Percentiles rank a stretch among this genome's conserved stretches.
These are phyloP conservation scores for Boletus reticuloceps DNA, from an alignment of 768 basidiomycete genomes.

Conservation along the genomic window DNA sequence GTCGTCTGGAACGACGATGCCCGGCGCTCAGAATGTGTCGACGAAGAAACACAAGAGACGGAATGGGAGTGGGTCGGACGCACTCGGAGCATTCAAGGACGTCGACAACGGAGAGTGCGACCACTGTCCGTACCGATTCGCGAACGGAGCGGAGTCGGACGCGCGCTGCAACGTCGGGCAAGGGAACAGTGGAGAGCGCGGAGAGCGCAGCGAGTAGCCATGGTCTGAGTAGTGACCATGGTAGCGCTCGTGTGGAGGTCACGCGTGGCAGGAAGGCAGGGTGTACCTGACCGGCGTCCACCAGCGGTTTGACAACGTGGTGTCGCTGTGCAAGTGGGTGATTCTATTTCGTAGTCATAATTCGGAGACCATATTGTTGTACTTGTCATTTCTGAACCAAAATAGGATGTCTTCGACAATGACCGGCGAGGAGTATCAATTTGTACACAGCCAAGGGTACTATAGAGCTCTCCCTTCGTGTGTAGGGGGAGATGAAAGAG, in stretches of 20 bases:
- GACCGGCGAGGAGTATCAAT: no score
- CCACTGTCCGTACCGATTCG: background rate
- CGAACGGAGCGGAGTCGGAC: background rate
- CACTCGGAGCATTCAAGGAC: conserved; percentile 10
- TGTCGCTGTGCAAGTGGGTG: no score
- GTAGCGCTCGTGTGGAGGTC: background rate
- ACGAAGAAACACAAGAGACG: background rate
- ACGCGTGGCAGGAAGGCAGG: no score
- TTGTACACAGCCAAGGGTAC: no score
- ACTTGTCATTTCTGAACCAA: no score
- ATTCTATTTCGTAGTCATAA: no score
- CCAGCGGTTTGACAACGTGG: conserved; percentile 6
- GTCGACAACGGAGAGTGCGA: conserved; percentile 1
- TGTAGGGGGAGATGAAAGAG: no score
- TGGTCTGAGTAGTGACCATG: background rate
- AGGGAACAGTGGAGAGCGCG: background rate
- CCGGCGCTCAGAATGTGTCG: background rate
- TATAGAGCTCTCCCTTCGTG: no score
- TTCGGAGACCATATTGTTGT: no score
- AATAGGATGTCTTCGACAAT: no score
- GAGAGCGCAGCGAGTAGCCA: background rate
- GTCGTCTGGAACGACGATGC: background rate
- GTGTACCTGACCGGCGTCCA: background rate
- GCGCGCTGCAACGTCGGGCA: background rate
- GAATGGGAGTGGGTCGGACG: conserved; percentile 4